These are phyloP conservation scores for Phytophthora fragariaefolia DNA, from an alignment of 352 stramenopile species.

Conservation along the genomic window DNA sequence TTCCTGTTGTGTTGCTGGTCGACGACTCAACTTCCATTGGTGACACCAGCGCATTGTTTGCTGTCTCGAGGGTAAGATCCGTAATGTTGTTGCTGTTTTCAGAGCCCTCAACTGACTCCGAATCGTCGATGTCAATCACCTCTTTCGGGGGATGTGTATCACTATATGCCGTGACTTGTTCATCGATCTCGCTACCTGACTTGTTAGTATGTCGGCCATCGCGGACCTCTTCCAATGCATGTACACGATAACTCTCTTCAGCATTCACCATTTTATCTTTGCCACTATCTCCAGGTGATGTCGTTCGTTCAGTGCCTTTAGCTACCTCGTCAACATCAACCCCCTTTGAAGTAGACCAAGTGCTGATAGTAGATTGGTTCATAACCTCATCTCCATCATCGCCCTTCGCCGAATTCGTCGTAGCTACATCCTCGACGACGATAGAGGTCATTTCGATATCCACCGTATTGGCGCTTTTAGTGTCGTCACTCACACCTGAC, in stretches of 20 bases:
- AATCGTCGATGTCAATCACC: slow-evolving; percentile 28
- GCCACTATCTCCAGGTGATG: neutral
- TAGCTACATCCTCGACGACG: neutral
- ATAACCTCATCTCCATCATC: slow-evolving; percentile 12
- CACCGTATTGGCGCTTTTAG: neutral
- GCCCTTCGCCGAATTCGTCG: neutral
- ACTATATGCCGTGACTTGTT: neutral
- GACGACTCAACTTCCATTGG: neutral
- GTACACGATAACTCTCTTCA: neutral
- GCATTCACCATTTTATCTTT: slow-evolving; percentile 8
- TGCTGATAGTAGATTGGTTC: neutral
- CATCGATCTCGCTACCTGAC: neutral
- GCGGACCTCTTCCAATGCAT: neutral
- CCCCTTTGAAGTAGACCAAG: slow-evolving; percentile 1
- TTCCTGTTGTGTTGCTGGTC: neutral
- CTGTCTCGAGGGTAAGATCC: neutral
- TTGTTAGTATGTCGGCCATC: neutral
- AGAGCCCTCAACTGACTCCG: slow-evolving; percentile 5
- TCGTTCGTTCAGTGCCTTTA: neutral
- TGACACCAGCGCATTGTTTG: slow-evolving; percentile 1
- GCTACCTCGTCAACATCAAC: neutral
- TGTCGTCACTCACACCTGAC: neutral
- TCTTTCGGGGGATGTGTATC: slow-evolving; percentile 10
- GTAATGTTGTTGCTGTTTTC: slow-evolving; percentile 5
- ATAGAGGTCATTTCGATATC: slow-evolving; percentile 2